Percentiles rank a stretch among this genome's conserved stretches.
These are phyloP conservation scores for Pythium dissotocum DNA, from an alignment of 352 stramenopile species.

Conservation along the genomic window DNA sequence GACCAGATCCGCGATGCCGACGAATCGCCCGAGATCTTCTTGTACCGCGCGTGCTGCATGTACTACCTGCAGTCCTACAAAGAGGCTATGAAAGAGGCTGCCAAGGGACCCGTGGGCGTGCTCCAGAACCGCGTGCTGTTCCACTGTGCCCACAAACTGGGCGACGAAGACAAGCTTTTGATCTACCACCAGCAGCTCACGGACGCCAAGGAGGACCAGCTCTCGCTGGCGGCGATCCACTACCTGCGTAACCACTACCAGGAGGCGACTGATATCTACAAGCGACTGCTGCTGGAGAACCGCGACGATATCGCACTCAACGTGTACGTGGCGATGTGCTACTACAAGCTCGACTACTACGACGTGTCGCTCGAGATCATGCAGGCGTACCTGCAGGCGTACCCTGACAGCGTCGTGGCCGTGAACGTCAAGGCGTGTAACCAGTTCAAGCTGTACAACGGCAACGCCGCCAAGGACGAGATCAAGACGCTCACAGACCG, in stretches of 20 bases:
- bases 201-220: slow-evolving; percentile 92
- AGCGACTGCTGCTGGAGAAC: slow-evolving; percentile 93
- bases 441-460: slow-evolving; percentile 97
- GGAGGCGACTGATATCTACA: slow-evolving; percentile 96
- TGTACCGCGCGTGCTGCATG: slow-evolving; percentile 92
- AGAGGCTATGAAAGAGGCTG: slow-evolving; percentile 80
- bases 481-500: slow-evolving; percentile 91
- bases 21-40: slow-evolving; percentile 65
- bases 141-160: slow-evolving; percentile 92
- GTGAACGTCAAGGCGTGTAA: slow-evolving; percentile 98
- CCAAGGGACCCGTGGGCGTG: slow-evolving; percentile 55
- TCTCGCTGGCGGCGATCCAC: slow-evolving; percentile 96
- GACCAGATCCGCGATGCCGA: slow-evolving; percentile 74
- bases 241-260: slow-evolving; percentile 95
- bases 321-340: slow-evolving; percentile 98
- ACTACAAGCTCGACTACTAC: slow-evolving; percentile 98
- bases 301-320: slow-evolving; percentile 96
- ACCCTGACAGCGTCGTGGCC: slow-evolving; percentile 90
- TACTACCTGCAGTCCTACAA: slow-evolving; percentile 94
- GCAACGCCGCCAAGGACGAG: slow-evolving; percentile 93
- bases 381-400: slow-evolving; percentile 92
- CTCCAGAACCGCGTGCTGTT: slow-evolving; percentile 95
- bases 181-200: slow-evolving; percentile 94
- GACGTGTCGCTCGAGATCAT: slow-evolving; percentile 97
- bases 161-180: slow-evolving; percentile 94